Conservation (phyloP, 2,329 filamentous ascomycete genomes). For the Trichoderma lentiforme region DNA sequence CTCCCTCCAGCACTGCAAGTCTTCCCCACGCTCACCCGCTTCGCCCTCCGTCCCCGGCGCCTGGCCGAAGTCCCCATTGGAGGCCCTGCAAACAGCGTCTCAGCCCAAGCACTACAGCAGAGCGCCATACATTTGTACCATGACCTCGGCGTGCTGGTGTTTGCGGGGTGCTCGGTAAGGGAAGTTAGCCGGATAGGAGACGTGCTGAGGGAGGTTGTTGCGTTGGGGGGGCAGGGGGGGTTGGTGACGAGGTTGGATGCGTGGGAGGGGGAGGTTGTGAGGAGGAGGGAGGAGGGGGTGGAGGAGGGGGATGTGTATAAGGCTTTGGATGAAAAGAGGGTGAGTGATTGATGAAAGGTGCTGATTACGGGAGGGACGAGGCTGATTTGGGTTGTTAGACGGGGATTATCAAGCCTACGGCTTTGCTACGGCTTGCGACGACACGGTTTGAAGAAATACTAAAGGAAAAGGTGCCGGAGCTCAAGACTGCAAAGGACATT, state of each 20-base stretch:
- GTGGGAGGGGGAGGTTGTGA: slow-evolving; percentile 2
- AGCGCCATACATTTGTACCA: slow-evolving; percentile 27
- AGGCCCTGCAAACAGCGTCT: neutral
- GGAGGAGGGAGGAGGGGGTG: slow-evolving; percentile 2
- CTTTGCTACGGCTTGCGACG: slow-evolving; percentile 18
- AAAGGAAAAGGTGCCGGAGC: slow-evolving; percentile 6
- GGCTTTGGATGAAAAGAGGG: slow-evolving; percentile 15
- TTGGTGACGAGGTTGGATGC: slow-evolving; percentile 15
- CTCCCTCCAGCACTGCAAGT: slow-evolving; percentile 21
- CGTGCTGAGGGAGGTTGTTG: slow-evolving; percentile 22
- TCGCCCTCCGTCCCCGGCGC: slow-evolving; percentile 24
- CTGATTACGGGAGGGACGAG: too few species aligned
- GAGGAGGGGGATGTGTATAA: slow-evolving; percentile 11
- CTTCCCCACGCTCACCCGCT: slow-evolving; percentile 26
- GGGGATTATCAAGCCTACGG: slow-evolving; percentile 18
- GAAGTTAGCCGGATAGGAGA: slow-evolving; percentile 26
- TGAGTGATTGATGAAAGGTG: neutral
- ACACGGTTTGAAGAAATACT: slow-evolving; percentile 15
- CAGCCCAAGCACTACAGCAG: neutral
- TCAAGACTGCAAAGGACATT: neutral
- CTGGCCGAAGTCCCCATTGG: slow-evolving; percentile 19
- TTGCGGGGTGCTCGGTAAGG: slow-evolving; percentile 24
- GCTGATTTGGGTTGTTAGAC: neutral
- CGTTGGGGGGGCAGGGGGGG: slow-evolving; percentile 20
- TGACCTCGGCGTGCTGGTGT: slow-evolving; percentile 33